phyloP scores from a whole-genome alignment of 768 basidiomycete genomes.

The Phylloporus scabripes region DNA sequence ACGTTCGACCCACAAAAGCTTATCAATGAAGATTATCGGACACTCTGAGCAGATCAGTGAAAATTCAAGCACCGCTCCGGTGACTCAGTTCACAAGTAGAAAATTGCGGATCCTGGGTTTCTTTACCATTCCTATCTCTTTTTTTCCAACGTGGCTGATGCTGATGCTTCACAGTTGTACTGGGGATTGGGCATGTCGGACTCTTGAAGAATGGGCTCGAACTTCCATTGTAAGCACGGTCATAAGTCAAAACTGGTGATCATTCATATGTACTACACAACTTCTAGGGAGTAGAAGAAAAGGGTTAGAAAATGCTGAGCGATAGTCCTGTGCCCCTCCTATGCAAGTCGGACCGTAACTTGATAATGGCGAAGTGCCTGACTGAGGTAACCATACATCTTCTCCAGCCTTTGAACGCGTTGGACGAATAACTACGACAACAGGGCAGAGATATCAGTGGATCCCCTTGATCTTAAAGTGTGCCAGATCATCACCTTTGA shows the following conservation, averaged over 20 bases:
- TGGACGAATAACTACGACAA: conserved; percentile 10
- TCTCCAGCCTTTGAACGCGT: conserved; percentile 14
- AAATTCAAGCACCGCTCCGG: too few species aligned
- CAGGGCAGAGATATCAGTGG: not conserved
- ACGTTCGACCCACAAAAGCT: too few species aligned
- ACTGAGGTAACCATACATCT: conserved; percentile 18
- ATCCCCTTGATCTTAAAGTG: not conserved
- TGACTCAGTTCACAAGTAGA: too few species aligned
- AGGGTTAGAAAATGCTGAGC: conserved; percentile 1
- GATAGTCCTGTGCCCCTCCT: not conserved
- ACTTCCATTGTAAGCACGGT: too few species aligned
- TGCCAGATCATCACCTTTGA: conserved; percentile 7
- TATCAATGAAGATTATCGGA: too few species aligned
- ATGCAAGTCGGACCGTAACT: conserved; percentile 12
- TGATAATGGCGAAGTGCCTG: conserved; percentile 21
- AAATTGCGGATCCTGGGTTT: too few species aligned
- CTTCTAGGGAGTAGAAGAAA: not conserved
- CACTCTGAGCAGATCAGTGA: too few species aligned
- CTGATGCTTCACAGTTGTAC: too few species aligned
- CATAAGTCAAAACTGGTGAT: not conserved
- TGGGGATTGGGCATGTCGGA: too few species aligned
- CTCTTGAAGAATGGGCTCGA: too few species aligned
- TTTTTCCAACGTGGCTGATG: too few species aligned
- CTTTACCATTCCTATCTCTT: too few species aligned
- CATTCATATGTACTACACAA: not conserved